Evolutionary conservation across 352 stramenopile genomes (phyloP), one percentile per base, ranked within the genome.

Genomic region (Peronosclerospora sorghi): DNA sequence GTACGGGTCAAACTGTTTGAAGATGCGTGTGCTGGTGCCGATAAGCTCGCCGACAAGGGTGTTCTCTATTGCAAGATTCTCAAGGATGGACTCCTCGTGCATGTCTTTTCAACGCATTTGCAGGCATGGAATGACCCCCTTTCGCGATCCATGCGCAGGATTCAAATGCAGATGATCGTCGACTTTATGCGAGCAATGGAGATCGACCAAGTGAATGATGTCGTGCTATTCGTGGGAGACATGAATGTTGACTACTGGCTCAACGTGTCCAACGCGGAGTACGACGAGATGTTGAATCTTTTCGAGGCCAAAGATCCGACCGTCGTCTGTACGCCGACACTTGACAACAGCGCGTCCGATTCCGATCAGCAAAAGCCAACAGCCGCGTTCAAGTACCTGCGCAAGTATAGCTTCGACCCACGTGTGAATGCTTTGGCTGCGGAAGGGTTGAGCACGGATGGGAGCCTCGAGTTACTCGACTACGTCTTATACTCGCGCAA

Each of bases 41-140:
- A 88, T 50, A 68, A 68, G 26, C 52, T 88, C 8, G 76, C 76
- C 6, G 75, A 88, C 54, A 88, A 88, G 48, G 76, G 76, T 19
- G 65, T 88, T 10, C 32, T 88, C 7, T 88, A 88, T 54, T 83
- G 68, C 60, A 86, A 85, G 45, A 80, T 88, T 51, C 38, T 86
- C 5, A 88, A 88, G 39, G 59, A 88, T 34, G 72, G 73, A 0
- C 50, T 84, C 19, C 49, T 83, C 0, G 67, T 85, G 52, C 76
- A 88, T 50, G 57, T 88, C 0, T 88, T 88, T 43, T 65, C 66
- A 30, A 88, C 73, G 0, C 76, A 88, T 37, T 44, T 88, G 34
- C 76, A 88, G 41, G 76, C 76, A 5, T 88, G 76, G 75, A 82
- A 84, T 45, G 73, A 88, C 42, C 44, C 59, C 1, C 29, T 71